These are phyloP conservation scores for Strobilomyces echinocephalus DNA, from an alignment of 768 basidiomycete species.

Conservation along the genomic window DNA sequence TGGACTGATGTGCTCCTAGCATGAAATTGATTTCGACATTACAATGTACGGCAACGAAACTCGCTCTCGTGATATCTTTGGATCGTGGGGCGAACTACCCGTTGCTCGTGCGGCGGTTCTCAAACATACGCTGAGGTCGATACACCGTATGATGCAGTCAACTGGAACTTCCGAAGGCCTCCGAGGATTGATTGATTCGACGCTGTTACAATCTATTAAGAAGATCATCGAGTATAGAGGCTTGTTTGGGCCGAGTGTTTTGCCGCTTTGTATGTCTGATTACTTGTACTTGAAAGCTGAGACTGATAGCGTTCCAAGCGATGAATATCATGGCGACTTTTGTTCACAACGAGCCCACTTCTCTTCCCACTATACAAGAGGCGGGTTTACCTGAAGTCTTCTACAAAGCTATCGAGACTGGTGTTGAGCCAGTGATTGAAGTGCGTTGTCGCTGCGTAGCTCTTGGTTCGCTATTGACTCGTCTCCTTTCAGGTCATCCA, in stretches of 20 bases:
- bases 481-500: slow-evolving; percentile 64
- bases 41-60: slow-evolving; percentile 47
- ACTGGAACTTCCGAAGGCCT: slow-evolving; percentile 92
- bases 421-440: slow-evolving; percentile 84
- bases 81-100: slow-evolving; percentile 58
- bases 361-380: slow-evolving; percentile 89
- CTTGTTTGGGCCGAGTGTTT: slow-evolving; percentile 81
- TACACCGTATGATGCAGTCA: slow-evolving; percentile 97
- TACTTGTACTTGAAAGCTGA: background rate
- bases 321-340: slow-evolving; percentile 96
- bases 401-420: slow-evolving; percentile 78
- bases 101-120: slow-evolving; percentile 75
- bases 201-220: slow-evolving; percentile 79
- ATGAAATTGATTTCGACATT: slow-evolving; percentile 64
- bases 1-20: slow-evolving; percentile 35
- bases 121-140: slow-evolving; percentile 85
- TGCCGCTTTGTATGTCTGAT: slow-evolving; percentile 66
- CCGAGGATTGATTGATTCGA: slow-evolving; percentile 88
- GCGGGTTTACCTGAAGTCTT: slow-evolving; percentile 83
- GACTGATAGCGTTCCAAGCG: slow-evolving; percentile 35
- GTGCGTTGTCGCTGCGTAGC: slow-evolving; percentile 35
- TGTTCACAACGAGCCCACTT: slow-evolving; percentile 98
- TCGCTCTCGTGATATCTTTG: slow-evolving; percentile 42
- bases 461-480: background rate
- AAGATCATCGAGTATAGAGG: slow-evolving; percentile 79